Percentiles rank a stretch among this genome's conserved stretches.
Conservation (phyloP, 2,329 filamentous ascomycete genomes). For the Cladophialophora carrionii region DNA sequence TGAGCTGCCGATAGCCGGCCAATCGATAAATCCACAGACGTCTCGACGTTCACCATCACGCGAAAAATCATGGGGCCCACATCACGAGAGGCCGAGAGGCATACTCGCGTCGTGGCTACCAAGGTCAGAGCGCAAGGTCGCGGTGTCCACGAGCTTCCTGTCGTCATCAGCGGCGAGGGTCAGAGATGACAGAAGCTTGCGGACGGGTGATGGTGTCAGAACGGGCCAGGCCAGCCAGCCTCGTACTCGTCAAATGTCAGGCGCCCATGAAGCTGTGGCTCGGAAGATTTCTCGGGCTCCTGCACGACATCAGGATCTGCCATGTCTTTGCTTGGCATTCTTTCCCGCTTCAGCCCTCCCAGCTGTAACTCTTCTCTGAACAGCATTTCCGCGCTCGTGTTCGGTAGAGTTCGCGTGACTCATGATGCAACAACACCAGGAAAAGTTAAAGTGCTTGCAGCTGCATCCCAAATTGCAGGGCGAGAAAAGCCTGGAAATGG, state of each 20-base stretch:
- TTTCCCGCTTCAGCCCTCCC: not conserved
- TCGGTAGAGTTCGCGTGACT: not conserved
- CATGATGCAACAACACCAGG: not conserved
- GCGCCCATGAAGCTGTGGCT: constrained; percentile 3
- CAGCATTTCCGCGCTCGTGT: not conserved
- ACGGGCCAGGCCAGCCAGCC: not conserved
- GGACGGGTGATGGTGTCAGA: no score
- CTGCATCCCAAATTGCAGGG: constrained; percentile 26
- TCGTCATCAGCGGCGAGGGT: no score
- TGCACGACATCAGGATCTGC: constrained; percentile 24
- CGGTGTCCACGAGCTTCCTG: no score
- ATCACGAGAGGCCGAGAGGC: no score
- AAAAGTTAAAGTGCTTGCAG: constrained; percentile 27
- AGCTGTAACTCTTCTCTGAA: constrained; percentile 14
- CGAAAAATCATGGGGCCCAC: no score
- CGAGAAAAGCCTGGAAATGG: not conserved
- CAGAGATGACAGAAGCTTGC: no score
- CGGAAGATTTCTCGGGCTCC: constrained; percentile 24
- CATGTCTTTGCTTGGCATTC: not conserved
- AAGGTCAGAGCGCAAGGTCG: no score
- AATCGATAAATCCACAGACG: no score
- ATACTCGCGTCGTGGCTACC: no score
- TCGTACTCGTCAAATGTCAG: not conserved
- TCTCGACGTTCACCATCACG: no score
- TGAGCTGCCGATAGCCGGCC: no score